Percentiles rank a stretch among this genome's conserved stretches.
These are phyloP conservation scores for Exophiala spinifera DNA, from an alignment of 2,329 filamentous ascomycete species.

Conservation along the genomic window DNA sequence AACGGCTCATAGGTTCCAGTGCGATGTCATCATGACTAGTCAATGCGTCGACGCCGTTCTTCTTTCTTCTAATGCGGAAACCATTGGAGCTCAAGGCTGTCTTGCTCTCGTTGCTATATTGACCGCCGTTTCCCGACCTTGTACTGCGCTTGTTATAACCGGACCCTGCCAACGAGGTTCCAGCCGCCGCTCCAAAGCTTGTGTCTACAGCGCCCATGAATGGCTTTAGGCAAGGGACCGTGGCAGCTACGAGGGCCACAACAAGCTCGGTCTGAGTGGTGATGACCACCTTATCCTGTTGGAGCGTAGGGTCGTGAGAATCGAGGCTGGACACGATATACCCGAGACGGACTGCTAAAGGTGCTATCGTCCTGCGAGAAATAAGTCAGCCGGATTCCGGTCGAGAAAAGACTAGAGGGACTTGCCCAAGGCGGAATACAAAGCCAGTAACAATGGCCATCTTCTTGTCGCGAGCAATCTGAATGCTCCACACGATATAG, in stretches of 20 bases:
- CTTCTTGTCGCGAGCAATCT: neutral
- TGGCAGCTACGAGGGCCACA: neutral
- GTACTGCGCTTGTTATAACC: conserved; percentile 1
- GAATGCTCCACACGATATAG: neutral
- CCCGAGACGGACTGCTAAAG: neutral
- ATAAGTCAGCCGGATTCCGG: neutral
- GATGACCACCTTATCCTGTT: neutral
- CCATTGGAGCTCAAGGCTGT: neutral
- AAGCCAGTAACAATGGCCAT: neutral
- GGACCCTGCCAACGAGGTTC: neutral
- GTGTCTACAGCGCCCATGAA: conserved; percentile 6
- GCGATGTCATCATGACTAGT: neutral
- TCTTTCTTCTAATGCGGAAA: neutral
- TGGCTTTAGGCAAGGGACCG: conserved; percentile 1
- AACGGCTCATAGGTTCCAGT: neutral
- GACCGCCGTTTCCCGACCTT: neutral
- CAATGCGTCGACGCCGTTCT: neutral
- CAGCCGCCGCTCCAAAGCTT: conserved; percentile 31
- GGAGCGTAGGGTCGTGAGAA: neutral
- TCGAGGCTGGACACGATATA: neutral
- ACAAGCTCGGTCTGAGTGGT: neutral
- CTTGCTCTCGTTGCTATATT: neutral
- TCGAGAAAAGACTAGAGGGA: neutral
- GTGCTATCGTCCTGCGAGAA: neutral
- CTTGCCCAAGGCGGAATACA: neutral